phyloP scores from a whole-genome alignment of 1,139 yeast genomes.

The Nakaseomyces uthaithaninus region DNA sequence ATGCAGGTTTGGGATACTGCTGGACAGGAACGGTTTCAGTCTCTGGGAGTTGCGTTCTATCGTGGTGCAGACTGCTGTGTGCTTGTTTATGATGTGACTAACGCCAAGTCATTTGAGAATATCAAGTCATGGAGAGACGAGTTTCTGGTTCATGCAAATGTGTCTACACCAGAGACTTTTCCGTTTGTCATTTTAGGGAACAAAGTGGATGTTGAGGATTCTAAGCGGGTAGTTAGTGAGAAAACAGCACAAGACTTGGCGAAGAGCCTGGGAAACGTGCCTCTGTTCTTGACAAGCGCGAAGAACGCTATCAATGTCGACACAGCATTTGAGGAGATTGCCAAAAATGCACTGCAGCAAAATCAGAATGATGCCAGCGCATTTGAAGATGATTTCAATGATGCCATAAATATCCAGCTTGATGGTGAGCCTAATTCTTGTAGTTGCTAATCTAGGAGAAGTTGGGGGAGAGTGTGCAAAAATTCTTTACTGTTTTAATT shows the following conservation, averaged over 20 bases:
- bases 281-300: slow-evolving; percentile 90
- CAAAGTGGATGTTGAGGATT: slow-evolving; percentile 89
- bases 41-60: slow-evolving; percentile 93
- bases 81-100: slow-evolving; percentile 87
- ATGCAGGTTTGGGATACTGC: slow-evolving; percentile 99
- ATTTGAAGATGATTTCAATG: slow-evolving; percentile 87
- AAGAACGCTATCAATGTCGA: slow-evolving; percentile 92
- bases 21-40: slow-evolving; percentile 95
- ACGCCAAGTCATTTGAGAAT: slow-evolving; percentile 84
- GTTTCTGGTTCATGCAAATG: slow-evolving; percentile 86
- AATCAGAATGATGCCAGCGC: slow-evolving; percentile 85
- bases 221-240: slow-evolving; percentile 70
- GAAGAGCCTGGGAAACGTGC: slow-evolving; percentile 78
- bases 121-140: slow-evolving; percentile 93
- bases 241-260: slow-evolving; percentile 85
- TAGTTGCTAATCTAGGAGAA: slow-evolving; percentile 46
- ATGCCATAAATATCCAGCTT: slow-evolving; percentile 88
- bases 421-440: slow-evolving; percentile 75
- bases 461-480: neutral
- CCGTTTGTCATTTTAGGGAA: slow-evolving; percentile 94
- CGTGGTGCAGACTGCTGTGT: slow-evolving; percentile 99
- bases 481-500: neutral
- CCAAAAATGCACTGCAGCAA: slow-evolving; percentile 86
- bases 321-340: slow-evolving; percentile 91
- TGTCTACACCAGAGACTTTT: slow-evolving; percentile 86